A percentile compares a stretch with the other conserved stretches of the same genome.
Evolutionary conservation across 2,329 filamentous ascomycete species (phyloP).

Genomic region (Curvularia spicifera): DNA sequence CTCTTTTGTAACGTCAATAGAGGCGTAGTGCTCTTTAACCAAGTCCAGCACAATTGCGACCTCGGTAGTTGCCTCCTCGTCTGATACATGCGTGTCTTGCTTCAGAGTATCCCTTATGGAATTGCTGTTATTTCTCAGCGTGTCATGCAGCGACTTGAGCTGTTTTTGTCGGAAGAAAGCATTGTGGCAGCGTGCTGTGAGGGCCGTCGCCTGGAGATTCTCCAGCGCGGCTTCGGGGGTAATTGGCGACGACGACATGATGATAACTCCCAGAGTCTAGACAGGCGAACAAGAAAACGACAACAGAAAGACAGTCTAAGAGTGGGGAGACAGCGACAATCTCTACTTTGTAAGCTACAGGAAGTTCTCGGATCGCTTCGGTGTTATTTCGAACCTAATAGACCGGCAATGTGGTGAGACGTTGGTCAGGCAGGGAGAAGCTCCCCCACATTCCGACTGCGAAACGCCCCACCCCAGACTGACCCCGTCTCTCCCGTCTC

Average conservation of each 20-base stretch:
- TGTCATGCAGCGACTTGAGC: constrained; percentile 53
- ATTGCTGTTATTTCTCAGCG: constrained; percentile 45
- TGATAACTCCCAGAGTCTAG: not conserved
- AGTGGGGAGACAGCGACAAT: not conserved
- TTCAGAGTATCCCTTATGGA: constrained; percentile 52
- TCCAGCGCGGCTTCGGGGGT: constrained; percentile 34
- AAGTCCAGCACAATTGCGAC: constrained; percentile 50
- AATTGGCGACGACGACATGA: constrained; percentile 25
- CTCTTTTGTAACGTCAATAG: constrained; percentile 49
- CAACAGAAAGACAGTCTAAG: not conserved
- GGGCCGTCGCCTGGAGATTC: constrained; percentile 51
- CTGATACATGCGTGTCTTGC: constrained; percentile 47
- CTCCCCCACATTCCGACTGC: constrained; percentile 30
- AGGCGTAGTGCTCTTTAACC: constrained; percentile 50
- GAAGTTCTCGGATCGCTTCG: not conserved
- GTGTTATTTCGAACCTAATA: constrained; percentile 1
- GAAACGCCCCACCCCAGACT: not conserved
- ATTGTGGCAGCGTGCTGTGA: constrained; percentile 55
- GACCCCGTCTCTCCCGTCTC: not conserved
- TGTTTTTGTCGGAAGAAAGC: constrained; percentile 56
- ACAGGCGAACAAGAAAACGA: constrained; percentile 1
- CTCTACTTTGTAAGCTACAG: constrained; percentile 11
- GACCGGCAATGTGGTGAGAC: constrained; percentile 3
- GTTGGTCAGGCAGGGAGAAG: not conserved
- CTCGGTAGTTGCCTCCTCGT: constrained; percentile 52